These are phyloP conservation scores for Amaranthus tricolor DNA, from an alignment of 179 eudicot genomes.

Conservation along the genomic window DNA sequence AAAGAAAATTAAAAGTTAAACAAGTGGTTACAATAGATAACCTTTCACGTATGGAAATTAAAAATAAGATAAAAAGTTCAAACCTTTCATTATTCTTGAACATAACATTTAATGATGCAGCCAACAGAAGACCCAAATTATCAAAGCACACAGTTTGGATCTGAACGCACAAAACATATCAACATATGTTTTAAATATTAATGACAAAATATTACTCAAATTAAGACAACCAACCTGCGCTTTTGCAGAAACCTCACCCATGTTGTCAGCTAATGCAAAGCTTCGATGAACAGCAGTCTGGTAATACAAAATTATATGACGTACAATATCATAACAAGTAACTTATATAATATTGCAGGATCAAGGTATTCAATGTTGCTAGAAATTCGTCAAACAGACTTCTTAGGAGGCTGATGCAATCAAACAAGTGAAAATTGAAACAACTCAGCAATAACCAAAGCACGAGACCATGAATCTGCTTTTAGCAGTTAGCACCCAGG, in stretches of 20 bases:
- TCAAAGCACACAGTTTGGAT: slow-evolving; percentile 99
- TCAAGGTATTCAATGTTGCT: neutral
- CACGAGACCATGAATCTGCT: slow-evolving; percentile 1
- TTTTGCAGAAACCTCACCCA: slow-evolving; percentile 98
- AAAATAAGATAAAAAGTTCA: slow-evolving; percentile 13
- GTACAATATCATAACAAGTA: too few species aligned
- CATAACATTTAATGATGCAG: slow-evolving; percentile 68
- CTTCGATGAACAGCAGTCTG: slow-evolving; percentile 96
- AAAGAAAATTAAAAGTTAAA: neutral
- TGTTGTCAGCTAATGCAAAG: slow-evolving; percentile 86
- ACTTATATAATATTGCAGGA: neutral
- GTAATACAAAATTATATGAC: slow-evolving; percentile 20
- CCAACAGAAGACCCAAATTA: slow-evolving; percentile 87
- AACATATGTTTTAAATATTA: neutral
- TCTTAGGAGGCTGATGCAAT: neutral
- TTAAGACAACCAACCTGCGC: slow-evolving; percentile 55
- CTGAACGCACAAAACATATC: slow-evolving; percentile 40
- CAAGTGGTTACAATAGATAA: neutral
- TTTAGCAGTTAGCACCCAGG: neutral
- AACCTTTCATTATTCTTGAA: slow-evolving; percentile 70
- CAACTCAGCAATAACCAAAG: neutral
- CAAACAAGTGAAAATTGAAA: neutral
- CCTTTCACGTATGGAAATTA: neutral
- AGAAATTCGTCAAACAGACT: neutral
- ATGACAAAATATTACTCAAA: neutral